Evolutionary conservation across 1,284 basidiomycete genomes (phyloP).

Genomic region (Malassezia pachydermatis): DNA sequence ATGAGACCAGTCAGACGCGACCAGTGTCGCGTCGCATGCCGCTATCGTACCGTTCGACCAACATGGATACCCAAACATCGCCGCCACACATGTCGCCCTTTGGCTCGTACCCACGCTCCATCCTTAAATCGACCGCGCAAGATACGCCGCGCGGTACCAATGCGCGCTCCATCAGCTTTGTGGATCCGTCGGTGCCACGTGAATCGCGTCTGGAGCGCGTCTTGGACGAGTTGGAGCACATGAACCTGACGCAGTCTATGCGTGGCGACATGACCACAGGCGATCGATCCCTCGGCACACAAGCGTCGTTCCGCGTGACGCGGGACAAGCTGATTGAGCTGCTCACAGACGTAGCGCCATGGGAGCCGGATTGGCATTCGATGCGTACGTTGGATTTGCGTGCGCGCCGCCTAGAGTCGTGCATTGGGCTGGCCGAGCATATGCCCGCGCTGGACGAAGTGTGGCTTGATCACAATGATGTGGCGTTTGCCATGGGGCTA

Average conservation of each 20-base stretch:
- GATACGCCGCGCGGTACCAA: constrained; percentile 1
- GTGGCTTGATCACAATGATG: constrained; percentile 54
- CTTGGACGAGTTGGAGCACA: constrained; percentile 14
- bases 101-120: constrained; percentile 16
- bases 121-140: constrained; percentile 13
- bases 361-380: constrained; percentile 86
- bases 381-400: constrained; percentile 68
- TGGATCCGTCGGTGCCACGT: constrained; percentile 16
- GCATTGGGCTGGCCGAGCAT: constrained; percentile 86
- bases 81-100: constrained; percentile 3
- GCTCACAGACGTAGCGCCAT: constrained; percentile 89
- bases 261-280: no score
- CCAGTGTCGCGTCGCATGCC: constrained; percentile 3
- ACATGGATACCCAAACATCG: not conserved
- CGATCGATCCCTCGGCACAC: constrained; percentile 45
- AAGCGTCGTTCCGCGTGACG: constrained; percentile 86
- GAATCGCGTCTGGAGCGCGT: constrained; percentile 14
- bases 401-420: constrained; percentile 69
- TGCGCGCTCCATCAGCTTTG: constrained; percentile 28
- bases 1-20: not conserved
- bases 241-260: constrained; percentile 10
- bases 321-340: constrained; percentile 80
- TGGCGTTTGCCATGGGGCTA: constrained; percentile 40
- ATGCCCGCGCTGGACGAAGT: constrained; percentile 72
- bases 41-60: constrained; percentile 2